Conservation (phyloP, 176 grass and related monocot species). For the Oryza longistaminata region DNA sequence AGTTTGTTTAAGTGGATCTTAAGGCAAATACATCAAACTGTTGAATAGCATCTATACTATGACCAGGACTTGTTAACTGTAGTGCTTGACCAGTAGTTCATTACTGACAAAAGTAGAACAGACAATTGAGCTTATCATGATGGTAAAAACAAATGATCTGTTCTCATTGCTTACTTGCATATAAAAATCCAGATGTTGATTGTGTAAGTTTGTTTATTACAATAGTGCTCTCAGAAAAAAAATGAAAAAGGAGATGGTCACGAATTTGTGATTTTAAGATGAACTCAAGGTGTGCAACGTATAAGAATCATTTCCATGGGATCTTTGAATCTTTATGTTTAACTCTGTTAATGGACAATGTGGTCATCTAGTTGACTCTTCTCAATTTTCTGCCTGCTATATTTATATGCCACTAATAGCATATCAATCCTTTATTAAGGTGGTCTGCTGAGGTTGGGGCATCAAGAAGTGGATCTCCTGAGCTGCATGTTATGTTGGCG, state of each 20-base stretch:
- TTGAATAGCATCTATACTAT: slow-evolving; percentile 4
- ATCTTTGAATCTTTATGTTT: not conserved
- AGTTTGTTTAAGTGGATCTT: slow-evolving; percentile 6
- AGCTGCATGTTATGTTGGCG: slow-evolving; percentile 88
- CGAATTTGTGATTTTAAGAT: slow-evolving; percentile 11
- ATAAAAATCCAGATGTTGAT: not conserved
- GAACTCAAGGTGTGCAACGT: not conserved
- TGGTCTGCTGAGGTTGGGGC: slow-evolving; percentile 88
- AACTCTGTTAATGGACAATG: slow-evolving; percentile 11
- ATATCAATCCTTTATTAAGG: slow-evolving; percentile 45
- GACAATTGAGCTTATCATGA: slow-evolving; percentile 11
- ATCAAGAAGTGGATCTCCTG: slow-evolving; percentile 78
- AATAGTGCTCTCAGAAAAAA: not conserved
- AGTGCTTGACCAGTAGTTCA: not conserved
- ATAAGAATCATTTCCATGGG: slow-evolving; percentile 7
- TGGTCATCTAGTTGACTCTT: slow-evolving; percentile 16
- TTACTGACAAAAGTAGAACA: slow-evolving; percentile 28
- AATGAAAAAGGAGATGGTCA: not conserved
- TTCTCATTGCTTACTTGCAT: not conserved
- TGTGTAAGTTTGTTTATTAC: not conserved
- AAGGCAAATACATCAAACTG: not conserved
- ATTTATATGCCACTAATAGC: slow-evolving; percentile 28
- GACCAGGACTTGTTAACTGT: slow-evolving; percentile 1
- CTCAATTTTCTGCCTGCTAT: slow-evolving; percentile 19
- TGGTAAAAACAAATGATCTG: slow-evolving; percentile 23